phyloP scores from a whole-genome alignment of 75 land plant species.

The Pinus taeda region DNA sequence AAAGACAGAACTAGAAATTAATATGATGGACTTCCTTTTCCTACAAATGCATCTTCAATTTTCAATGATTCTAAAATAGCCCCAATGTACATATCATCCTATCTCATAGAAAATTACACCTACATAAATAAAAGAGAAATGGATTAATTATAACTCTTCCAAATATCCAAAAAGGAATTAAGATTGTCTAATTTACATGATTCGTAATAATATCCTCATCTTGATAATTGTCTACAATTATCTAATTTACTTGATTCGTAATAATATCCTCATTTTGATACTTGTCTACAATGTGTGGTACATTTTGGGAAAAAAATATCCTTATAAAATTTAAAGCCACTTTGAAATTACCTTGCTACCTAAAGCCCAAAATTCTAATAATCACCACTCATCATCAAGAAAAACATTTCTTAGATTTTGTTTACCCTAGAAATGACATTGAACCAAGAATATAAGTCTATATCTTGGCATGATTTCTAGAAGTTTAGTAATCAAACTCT shows the following conservation, averaged over 20 bases:
- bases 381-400: conserved; percentile 51
- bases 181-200: background rate
- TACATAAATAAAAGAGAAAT: conserved; percentile 28
- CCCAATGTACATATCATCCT: conserved; percentile 76
- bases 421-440: conserved; percentile 28
- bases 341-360: conserved; percentile 78
- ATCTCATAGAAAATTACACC: conserved; percentile 77
- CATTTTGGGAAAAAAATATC: background rate
- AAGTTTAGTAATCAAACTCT: background rate
- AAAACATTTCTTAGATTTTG: conserved; percentile 47
- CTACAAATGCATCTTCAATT: background rate
- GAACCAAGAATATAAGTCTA: too few species aligned
- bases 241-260: too few species aligned
- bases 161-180: background rate
- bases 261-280: background rate
- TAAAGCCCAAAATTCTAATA: conserved; percentile 89
- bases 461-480: too few species aligned
- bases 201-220: background rate
- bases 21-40: conserved; percentile 21
- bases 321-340: background rate
- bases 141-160: background rate
- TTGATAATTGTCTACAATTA: too few species aligned
- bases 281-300: background rate
- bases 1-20: conserved; percentile 81
- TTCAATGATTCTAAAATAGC: conserved; percentile 78